Base-by-base conservation (phyloP, 176 grass and related monocot species). In the Oryza longistaminata region DNA sequence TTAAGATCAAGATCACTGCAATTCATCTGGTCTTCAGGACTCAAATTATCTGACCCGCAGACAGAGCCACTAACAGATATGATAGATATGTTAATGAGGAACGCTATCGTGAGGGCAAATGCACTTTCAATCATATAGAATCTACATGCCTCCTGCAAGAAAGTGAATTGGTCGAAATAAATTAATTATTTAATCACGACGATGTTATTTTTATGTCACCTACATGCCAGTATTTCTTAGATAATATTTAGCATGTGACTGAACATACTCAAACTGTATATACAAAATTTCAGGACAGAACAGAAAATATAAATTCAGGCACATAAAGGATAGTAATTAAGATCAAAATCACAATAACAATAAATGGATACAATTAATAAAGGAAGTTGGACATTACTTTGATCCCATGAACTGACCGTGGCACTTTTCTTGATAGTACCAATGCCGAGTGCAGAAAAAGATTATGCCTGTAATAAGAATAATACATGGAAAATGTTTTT, bases 401-500 rank as follows among this genome's bases (percentile, higher is more conserved):
- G 40, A 98, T 92, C 79, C 93, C 93, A 93, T 85, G 89, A 83
- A 98, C 81, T 7, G 96, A 95, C 11, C 83, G 89, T 64, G 96
- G 96, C 24, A 98, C 93, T 92, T 98, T 98, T 85, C 96, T 98
- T 16, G 96, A 98, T 35, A 98, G 76, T 25, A 98, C 96, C 84
- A 98, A 86, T 60, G 96, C 96, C 15, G 96, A 98, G 88, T 98
- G 96, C 42, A 98, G 96, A 82, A 98, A 98, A 87, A 98, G 93
- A 85, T 98, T 98, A 80, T 98, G 96, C 81, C 96, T 98, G 87
- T 73, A 89, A 76, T 83, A 55, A 16, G 66, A 37, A 33, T 9
- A 65, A 60, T 37, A 78, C 64, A 74, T 74, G 44, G 44, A 79
- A 62, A 87, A 80, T 27, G 9, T 65, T 40, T 9, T 73, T 44